phyloP scores from a whole-genome alignment of 1,284 basidiomycete species.

The Gymnopus androsaceus region DNA sequence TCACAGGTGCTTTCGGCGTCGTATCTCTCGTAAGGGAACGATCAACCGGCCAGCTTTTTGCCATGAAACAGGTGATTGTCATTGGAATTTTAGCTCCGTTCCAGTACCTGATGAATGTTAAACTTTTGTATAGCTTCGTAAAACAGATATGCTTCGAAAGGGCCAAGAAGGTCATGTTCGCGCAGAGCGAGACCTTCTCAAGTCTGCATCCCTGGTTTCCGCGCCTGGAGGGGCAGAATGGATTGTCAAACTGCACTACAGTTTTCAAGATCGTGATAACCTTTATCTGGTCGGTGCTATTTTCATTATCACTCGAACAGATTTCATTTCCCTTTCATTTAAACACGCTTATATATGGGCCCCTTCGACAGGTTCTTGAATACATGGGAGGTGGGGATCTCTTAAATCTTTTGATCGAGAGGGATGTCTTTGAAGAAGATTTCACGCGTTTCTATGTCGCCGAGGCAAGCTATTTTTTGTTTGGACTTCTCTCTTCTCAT shows the following conservation, averaged over 20 bases:
- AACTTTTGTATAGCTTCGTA: constrained; percentile 68
- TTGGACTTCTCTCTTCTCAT: constrained; percentile 19
- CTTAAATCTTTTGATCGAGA: constrained; percentile 91
- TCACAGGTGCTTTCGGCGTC: constrained; percentile 89
- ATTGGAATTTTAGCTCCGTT: constrained; percentile 22
- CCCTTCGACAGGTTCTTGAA: constrained; percentile 73
- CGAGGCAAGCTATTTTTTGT: constrained; percentile 56
- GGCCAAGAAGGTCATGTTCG: constrained; percentile 97
- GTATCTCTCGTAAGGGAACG: constrained; percentile 90
- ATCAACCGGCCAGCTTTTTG: constrained; percentile 79
- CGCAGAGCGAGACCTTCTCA: constrained; percentile 87
- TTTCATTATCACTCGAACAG: constrained; percentile 29
- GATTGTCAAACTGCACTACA: constrained; percentile 93
- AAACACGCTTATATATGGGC: constrained; percentile 27
- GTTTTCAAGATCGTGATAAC: constrained; percentile 89
- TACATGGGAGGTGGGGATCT: constrained; percentile 97
- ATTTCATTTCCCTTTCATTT: constrained; percentile 63
- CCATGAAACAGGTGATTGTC: constrained; percentile 88
- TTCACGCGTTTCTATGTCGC: constrained; percentile 96
- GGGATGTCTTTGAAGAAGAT: constrained; percentile 91
- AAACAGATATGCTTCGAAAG: constrained; percentile 95
- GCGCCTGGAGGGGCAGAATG: constrained; percentile 78
- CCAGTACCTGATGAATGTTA: constrained; percentile 13
- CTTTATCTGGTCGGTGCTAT: constrained; percentile 80
- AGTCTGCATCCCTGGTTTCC: constrained; percentile 73